Percentiles rank a stretch among this genome's conserved stretches.
Conservation (phyloP, 148 eudicot genomes). For the Heliosperma pusillum region DNA sequence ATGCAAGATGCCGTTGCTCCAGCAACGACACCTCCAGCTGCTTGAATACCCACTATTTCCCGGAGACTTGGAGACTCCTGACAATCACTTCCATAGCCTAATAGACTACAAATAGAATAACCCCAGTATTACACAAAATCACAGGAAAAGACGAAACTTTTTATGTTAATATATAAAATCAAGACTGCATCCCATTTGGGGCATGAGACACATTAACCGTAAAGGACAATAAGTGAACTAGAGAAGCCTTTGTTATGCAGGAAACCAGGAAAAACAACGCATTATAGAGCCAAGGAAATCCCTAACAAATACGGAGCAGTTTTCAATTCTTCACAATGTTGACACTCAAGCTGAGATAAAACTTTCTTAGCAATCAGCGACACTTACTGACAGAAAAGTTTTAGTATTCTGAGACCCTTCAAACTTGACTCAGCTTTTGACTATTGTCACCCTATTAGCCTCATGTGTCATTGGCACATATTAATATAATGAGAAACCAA, state of each 20-base stretch:
- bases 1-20: slow-evolving; percentile 91
- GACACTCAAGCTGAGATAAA: too few species aligned
- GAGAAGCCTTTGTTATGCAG: neutral
- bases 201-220: neutral
- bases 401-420: too few species aligned
- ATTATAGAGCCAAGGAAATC: neutral
- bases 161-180: neutral
- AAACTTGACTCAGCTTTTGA: neutral
- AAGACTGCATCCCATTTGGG: neutral
- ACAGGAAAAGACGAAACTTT: neutral
- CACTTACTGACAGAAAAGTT: neutral
- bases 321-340: neutral
- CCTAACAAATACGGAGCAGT: neutral
- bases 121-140: neutral
- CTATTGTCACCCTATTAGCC: neutral
- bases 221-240: neutral
- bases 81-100: slow-evolving; percentile 51
- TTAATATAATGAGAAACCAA: neutral
- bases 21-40: slow-evolving; percentile 88
- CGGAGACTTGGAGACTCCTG: slow-evolving; percentile 52
- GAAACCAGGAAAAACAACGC: neutral
- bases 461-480: neutral
- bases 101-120: slow-evolving; percentile 40
- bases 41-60: slow-evolving; percentile 70
- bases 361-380: too few species aligned